Conservation (phyloP, 305 asterid genomes). For the Fraxinus sp. region DNA sequence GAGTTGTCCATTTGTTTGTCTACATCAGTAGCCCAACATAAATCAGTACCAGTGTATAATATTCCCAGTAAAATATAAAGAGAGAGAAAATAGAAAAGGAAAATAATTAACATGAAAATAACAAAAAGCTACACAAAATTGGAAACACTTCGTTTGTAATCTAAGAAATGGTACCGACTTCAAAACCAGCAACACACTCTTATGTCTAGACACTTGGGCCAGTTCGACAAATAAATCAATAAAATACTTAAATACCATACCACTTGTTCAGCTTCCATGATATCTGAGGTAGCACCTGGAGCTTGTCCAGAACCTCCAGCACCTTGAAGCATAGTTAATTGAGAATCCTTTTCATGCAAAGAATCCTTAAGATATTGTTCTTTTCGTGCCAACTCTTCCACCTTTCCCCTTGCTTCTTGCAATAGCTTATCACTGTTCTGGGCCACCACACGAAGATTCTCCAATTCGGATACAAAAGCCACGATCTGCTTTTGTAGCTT, state of each 20-base stretch:
- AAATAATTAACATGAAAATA: background rate
- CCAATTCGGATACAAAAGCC: slow-evolving; percentile 71
- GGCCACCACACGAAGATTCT: slow-evolving; percentile 65
- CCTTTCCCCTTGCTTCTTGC: slow-evolving; percentile 70
- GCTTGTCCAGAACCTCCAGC: slow-evolving; percentile 60
- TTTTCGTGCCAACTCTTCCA: slow-evolving; percentile 60
- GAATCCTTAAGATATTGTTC: slow-evolving; percentile 65
- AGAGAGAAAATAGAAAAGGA: background rate
- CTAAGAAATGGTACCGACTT: background rate
- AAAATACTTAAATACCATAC: slow-evolving; percentile 46
- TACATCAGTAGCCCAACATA: slow-evolving; percentile 37
- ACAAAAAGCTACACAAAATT: background rate
- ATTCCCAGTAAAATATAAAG: slow-evolving; percentile 1
- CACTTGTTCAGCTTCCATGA: slow-evolving; percentile 81
- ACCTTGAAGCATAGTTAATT: slow-evolving; percentile 53
- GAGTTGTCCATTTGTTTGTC: slow-evolving; percentile 67
- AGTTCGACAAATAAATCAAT: slow-evolving; percentile 15
- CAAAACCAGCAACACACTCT: background rate
- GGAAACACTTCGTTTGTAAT: background rate
- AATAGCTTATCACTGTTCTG: slow-evolving; percentile 54
- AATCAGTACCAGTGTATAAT: slow-evolving; percentile 23
- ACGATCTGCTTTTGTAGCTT: slow-evolving; percentile 57
- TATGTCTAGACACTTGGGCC: slow-evolving; percentile 15
- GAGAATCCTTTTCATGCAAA: slow-evolving; percentile 72
- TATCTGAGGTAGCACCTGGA: slow-evolving; percentile 60